A percentile compares a stretch with the other conserved stretches of the same genome.
Evolutionary conservation across 352 stramenopile genomes (phyloP).

Genomic region (Detonula confervacea): DNA sequence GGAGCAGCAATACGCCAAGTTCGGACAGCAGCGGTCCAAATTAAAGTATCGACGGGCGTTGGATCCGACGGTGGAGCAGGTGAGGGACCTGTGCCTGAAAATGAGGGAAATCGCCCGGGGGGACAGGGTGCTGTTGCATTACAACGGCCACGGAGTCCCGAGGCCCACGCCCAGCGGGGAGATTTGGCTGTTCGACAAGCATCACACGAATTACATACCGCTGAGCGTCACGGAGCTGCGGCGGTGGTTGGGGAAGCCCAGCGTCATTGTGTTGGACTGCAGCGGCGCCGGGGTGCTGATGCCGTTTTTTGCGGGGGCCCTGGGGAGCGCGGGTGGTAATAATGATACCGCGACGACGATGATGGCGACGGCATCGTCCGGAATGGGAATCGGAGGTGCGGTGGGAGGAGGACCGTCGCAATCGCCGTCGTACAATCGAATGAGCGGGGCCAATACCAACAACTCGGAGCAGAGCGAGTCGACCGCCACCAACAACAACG

Average conservation of each 20-base stretch:
- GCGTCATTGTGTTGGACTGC: conserved; percentile 97
- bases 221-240: conserved; percentile 95
- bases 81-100: conserved; percentile 92
- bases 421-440: background rate
- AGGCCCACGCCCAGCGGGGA: conserved; percentile 95
- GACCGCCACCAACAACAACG: too few species aligned
- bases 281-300: conserved; percentile 94
- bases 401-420: background rate
- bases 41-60: conserved; percentile 93
- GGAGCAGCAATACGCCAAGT: conserved; percentile 95
- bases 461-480: background rate
- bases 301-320: conserved; percentile 88
- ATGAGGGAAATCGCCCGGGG: conserved; percentile 91
- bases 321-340: conserved; percentile 40
- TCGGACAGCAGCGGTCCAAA: conserved; percentile 88
- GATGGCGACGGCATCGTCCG: conserved; percentile 16
- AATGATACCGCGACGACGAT: background rate
- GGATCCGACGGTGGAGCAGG: conserved; percentile 97
- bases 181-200: conserved; percentile 99
- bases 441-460: background rate
- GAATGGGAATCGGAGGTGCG: background rate
- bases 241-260: conserved; percentile 92
- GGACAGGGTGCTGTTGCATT: conserved; percentile 98
- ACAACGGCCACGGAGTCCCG: conserved; percentile 99
- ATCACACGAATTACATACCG: conserved; percentile 99